Evolutionary conservation across 2,329 filamentous ascomycete genomes (phyloP).

Genomic region (Colletotrichum tofieldiae): DNA sequence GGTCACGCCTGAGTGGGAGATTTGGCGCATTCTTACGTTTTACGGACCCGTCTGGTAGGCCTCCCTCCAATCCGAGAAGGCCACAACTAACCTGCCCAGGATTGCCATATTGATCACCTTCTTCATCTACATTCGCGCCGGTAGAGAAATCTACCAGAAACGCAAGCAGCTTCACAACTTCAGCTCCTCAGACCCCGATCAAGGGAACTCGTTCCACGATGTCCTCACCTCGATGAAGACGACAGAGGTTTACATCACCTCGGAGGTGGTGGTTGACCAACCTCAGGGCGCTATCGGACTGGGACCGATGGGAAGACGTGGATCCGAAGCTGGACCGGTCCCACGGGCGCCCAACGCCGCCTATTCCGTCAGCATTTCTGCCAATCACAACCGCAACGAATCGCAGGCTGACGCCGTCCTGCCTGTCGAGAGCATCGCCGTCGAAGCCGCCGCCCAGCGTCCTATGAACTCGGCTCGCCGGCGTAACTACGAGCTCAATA

Average conservation of each 20-base stretch:
- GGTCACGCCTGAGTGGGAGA: constrained; percentile 77
- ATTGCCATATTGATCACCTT: constrained; percentile 74
- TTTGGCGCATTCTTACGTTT: constrained; percentile 81
- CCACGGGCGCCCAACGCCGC: constrained; percentile 42
- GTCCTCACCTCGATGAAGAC: constrained; percentile 67
- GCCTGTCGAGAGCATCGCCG: constrained; percentile 49
- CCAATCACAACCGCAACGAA: constrained; percentile 47
- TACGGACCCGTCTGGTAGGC: constrained; percentile 80
- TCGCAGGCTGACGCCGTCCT: constrained; percentile 48
- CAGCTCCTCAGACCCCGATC: constrained; percentile 62
- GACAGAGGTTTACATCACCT: constrained; percentile 76
- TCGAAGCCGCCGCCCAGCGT: constrained; percentile 44
- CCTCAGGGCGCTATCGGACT: constrained; percentile 51
- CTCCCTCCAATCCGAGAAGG: neutral
- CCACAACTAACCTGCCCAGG: constrained; percentile 58
- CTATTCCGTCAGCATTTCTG: constrained; percentile 64
- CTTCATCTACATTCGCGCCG: constrained; percentile 77
- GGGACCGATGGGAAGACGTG: constrained; percentile 50
- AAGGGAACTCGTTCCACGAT: constrained; percentile 58
- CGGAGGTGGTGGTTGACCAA: constrained; percentile 58
- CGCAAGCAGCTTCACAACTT: constrained; percentile 74
- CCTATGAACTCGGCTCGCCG: constrained; percentile 51
- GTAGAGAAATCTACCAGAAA: constrained; percentile 77
- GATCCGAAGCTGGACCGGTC: constrained; percentile 37
- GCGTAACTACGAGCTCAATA: constrained; percentile 69